Evolutionary conservation across 805 yeast species (phyloP).

Genomic region (Barnettozyma vustinii): DNA sequence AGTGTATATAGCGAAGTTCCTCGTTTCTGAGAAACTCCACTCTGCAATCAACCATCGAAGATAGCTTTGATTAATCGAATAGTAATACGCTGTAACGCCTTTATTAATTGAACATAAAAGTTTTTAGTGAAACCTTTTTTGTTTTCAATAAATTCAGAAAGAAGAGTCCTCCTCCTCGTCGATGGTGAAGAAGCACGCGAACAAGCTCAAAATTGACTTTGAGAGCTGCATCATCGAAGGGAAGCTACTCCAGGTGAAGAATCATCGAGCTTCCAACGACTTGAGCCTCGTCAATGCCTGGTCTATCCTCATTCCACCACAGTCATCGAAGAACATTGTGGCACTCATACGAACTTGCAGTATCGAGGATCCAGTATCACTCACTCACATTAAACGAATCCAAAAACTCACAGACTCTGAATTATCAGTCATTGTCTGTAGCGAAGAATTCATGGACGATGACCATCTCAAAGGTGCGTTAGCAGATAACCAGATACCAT

Average conservation of each 20-base stretch:
- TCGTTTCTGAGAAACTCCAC: too few species aligned
- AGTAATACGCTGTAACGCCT: too few species aligned
- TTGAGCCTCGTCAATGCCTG: constrained; percentile 37
- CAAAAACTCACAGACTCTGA: constrained; percentile 28
- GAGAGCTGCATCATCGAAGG: constrained; percentile 40
- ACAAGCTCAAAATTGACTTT: constrained; percentile 38
- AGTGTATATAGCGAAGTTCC: too few species aligned
- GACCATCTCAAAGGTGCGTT: constrained; percentile 22
- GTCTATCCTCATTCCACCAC: constrained; percentile 42
- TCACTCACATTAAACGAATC: constrained; percentile 51
- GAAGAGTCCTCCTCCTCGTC: background rate
- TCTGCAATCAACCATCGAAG: too few species aligned
- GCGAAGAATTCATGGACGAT: constrained; percentile 27
- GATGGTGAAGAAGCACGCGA: constrained; percentile 34
- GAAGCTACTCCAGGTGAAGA: constrained; percentile 40
- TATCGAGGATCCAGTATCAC: constrained; percentile 22
- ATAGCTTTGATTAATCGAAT: too few species aligned
- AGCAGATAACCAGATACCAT: constrained; percentile 14
- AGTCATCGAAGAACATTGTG: constrained; percentile 23
- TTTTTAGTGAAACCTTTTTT: too few species aligned
- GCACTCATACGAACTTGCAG: constrained; percentile 23
- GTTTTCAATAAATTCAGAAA: background rate
- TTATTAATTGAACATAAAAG: too few species aligned
- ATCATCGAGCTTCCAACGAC: constrained; percentile 15
- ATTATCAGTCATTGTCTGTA: constrained; percentile 42